These are phyloP conservation scores for Stachybotrys elegans DNA, from an alignment of 2,329 filamentous ascomycete genomes.

Conservation along the genomic window DNA sequence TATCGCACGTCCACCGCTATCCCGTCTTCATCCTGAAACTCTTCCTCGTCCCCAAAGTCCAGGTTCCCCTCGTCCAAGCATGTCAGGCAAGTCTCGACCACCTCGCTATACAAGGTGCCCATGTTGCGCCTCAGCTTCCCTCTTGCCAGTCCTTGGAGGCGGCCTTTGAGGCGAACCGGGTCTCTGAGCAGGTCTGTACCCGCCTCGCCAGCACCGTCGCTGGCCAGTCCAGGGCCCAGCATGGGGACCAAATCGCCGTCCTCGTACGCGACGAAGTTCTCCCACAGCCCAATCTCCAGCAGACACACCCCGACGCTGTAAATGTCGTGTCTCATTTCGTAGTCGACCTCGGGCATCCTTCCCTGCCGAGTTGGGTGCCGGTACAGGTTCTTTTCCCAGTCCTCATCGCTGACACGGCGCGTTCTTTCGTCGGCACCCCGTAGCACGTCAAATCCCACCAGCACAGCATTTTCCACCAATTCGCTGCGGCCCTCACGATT, in stretches of 20 bases:
- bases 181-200: not conserved
- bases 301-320: conserved; percentile 51
- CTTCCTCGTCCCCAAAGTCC: not conserved
- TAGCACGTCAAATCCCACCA: conserved; percentile 14
- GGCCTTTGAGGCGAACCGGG: conserved; percentile 6
- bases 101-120: conserved; percentile 22
- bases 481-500: conserved; percentile 2
- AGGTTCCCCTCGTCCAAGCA: conserved; percentile 22
- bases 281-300: conserved; percentile 47
- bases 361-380: conserved; percentile 45
- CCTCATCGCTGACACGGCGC: conserved; percentile 24
- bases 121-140: conserved; percentile 15
- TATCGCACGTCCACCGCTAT: not conserved
- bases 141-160: conserved; percentile 12
- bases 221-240: too few relatives aligned
- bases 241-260: not conserved
- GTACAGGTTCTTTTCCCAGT: conserved; percentile 39
- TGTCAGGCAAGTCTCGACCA: conserved; percentile 28
- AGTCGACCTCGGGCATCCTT: conserved; percentile 26
- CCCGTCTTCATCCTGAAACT: not conserved
- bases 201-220: not conserved
- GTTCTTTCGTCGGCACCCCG: conserved; percentile 12
- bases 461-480: not conserved
- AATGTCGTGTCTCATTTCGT: conserved; percentile 50
- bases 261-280: conserved; percentile 22